Conservation (phyloP, 305 asterid genomes). For the Striga hermonthica region DNA sequence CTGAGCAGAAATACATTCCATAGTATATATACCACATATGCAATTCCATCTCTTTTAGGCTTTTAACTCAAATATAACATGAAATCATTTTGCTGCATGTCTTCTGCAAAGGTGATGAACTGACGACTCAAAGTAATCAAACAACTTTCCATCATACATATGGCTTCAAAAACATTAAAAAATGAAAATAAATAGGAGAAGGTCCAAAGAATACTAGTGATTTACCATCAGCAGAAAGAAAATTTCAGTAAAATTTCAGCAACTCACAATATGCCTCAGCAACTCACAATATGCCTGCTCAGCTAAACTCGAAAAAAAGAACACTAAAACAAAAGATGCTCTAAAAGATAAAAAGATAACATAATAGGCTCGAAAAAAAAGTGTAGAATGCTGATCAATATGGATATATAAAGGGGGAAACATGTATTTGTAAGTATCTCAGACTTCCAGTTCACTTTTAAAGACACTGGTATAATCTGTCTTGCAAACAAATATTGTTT, state of each 20-base stretch:
- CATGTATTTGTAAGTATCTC: constrained; percentile 4
- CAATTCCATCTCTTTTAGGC: constrained; percentile 1
- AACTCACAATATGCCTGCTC: constrained; percentile 4
- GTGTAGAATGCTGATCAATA: constrained; percentile 17
- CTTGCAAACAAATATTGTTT: neutral
- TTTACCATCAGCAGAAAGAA: neutral
- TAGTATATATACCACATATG: constrained; percentile 11
- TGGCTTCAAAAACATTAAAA: constrained; percentile 1
- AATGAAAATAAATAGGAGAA: neutral
- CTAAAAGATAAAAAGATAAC: constrained; percentile 17
- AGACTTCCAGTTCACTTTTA: constrained; percentile 2
- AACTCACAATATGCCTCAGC: constrained; percentile 9
- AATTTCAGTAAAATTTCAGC: neutral
- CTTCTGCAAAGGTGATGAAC: neutral
- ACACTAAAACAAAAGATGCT: constrained; percentile 6
- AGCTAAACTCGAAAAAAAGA: constrained; percentile 2
- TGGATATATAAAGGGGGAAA: neutral
- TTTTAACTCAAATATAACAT: neutral
- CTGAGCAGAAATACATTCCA: neutral
- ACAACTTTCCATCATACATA: neutral
- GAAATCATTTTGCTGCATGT: neutral
- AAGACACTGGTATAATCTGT: neutral
- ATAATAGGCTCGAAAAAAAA: constrained; percentile 3
- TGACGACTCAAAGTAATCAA: constrained; percentile 8
- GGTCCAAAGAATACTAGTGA: constrained; percentile 8